phyloP scores from a whole-genome alignment of 2,329 filamentous ascomycete genomes.

The Penicillium sp. region DNA sequence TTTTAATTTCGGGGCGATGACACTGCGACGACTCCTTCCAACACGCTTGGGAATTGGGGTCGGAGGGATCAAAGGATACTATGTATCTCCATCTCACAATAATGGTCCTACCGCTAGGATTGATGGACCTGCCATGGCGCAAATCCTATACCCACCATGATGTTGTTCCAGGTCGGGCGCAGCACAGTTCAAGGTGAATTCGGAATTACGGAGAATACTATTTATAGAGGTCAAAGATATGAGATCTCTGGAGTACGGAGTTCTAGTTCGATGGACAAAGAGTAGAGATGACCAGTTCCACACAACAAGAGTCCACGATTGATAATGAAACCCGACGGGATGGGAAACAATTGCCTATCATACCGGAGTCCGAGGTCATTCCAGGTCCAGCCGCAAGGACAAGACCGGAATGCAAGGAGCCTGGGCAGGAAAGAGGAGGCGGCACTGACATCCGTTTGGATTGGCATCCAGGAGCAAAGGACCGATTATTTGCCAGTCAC shows the following conservation, averaged over 20 bases:
- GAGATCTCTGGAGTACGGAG: too few species aligned
- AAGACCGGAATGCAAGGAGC: slow-evolving; percentile 25
- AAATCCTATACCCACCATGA: slow-evolving; percentile 2
- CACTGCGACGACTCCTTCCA: too few species aligned
- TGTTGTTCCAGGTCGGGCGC: neutral
- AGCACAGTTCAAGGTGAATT: slow-evolving; percentile 1
- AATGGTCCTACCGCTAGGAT: too few species aligned
- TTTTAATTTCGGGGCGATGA: too few species aligned
- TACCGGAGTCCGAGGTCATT: slow-evolving; percentile 5
- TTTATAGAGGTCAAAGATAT: too few species aligned
- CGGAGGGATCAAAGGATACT: too few species aligned
- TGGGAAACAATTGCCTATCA: slow-evolving; percentile 1
- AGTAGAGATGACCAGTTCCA: too few species aligned
- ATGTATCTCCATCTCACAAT: too few species aligned
- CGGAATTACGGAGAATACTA: too few species aligned
- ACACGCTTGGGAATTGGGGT: too few species aligned
- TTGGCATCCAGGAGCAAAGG: neutral
- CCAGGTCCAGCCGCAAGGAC: slow-evolving; percentile 22
- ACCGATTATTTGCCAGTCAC: slow-evolving; percentile 4
- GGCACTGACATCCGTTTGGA: slow-evolving; percentile 1
- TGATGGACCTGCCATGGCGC: neutral
- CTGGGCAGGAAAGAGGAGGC: slow-evolving; percentile 11
- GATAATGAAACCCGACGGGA: neutral
- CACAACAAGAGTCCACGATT: too few species aligned
- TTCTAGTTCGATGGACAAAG: neutral